A percentile compares a stretch with the other conserved stretches of the same genome.
phyloP scores from a whole-genome alignment of 805 yeast species.

The Zygotorulaspora sp. region DNA sequence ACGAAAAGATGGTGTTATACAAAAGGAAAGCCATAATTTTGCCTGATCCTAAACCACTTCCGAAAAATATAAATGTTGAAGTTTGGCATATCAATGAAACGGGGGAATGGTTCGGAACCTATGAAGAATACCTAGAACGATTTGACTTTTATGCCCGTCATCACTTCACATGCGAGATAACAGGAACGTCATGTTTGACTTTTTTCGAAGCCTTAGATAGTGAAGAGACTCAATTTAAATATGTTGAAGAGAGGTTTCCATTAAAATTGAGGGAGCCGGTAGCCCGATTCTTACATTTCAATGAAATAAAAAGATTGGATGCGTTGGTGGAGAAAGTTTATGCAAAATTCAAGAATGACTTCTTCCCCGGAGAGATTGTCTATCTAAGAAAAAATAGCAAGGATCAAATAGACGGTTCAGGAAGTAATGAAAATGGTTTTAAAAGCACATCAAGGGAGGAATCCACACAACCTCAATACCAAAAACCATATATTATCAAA shows the following conservation, averaged over 20 bases:
- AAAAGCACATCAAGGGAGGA: conserved; percentile 9
- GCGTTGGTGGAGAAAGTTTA: conserved; percentile 85
- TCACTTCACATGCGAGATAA: conserved; percentile 91
- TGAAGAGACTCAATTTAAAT: conserved; percentile 58
- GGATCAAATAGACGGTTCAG: conserved; percentile 13
- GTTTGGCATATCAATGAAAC: conserved; percentile 85
- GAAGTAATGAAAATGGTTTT: conserved; percentile 20
- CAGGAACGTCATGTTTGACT: conserved; percentile 88
- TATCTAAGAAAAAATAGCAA: conserved; percentile 42
- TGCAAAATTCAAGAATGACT: conserved; percentile 68
- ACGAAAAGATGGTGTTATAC: conserved; percentile 59
- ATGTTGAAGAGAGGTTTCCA: conserved; percentile 80
- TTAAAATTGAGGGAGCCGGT: conserved; percentile 90
- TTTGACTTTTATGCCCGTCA: conserved; percentile 68
- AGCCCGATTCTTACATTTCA: conserved; percentile 77
- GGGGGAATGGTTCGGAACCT: conserved; percentile 78
- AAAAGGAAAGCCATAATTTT: conserved; percentile 66
- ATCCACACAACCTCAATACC: conserved; percentile 19
- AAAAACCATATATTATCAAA: conserved; percentile 51
- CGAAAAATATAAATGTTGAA: conserved; percentile 50
- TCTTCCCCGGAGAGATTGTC: conserved; percentile 87
- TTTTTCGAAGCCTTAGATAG: conserved; percentile 82
- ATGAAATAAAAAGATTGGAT: conserved; percentile 76
- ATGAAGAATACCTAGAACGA: conserved; percentile 69
- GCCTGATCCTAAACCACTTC: conserved; percentile 53